A percentile compares a stretch with the other conserved stretches of the same genome.
Evolutionary conservation across 2,329 filamentous ascomycete species (phyloP).

Genomic region (Epichloe glyceriae): DNA sequence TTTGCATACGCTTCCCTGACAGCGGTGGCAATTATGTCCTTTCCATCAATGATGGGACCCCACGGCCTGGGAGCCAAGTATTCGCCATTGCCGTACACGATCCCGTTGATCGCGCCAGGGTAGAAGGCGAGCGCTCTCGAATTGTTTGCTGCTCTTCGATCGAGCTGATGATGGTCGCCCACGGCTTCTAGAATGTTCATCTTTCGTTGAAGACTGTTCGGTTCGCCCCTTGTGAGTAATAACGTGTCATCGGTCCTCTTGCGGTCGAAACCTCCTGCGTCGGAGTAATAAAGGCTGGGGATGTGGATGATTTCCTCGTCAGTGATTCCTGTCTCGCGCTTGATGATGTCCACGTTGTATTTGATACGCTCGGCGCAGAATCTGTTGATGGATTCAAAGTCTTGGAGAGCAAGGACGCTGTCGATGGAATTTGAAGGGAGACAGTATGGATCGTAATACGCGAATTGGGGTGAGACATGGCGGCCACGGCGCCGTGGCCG

Average conservation of each 20-base stretch:
- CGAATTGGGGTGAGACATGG: neutral
- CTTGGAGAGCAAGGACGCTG: neutral
- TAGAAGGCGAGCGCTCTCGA: no score
- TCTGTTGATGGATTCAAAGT: conserved; percentile 1
- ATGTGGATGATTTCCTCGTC: conserved; percentile 12
- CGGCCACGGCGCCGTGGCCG: conserved; percentile 13
- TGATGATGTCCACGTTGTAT: conserved; percentile 11
- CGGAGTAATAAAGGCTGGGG: conserved; percentile 10
- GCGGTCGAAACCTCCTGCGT: neutral
- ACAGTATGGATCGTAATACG: neutral
- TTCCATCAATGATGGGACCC: no score
- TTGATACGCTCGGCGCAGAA: conserved; percentile 8
- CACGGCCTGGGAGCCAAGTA: no score
- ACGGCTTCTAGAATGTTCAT: neutral
- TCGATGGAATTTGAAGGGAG: conserved; percentile 1
- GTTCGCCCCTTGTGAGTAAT: neutral
- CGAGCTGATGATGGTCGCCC: no score
- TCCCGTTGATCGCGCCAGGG: no score
- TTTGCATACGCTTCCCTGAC: no score
- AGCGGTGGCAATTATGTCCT: no score
- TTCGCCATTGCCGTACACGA: no score
- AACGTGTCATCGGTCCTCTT: neutral
- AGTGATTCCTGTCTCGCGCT: conserved; percentile 12
- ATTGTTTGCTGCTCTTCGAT: no score
- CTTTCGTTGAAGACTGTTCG: conserved; percentile 9